Evolutionary conservation across 768 basidiomycete species (phyloP).

Genomic region (Serendipita vermifera): DNA sequence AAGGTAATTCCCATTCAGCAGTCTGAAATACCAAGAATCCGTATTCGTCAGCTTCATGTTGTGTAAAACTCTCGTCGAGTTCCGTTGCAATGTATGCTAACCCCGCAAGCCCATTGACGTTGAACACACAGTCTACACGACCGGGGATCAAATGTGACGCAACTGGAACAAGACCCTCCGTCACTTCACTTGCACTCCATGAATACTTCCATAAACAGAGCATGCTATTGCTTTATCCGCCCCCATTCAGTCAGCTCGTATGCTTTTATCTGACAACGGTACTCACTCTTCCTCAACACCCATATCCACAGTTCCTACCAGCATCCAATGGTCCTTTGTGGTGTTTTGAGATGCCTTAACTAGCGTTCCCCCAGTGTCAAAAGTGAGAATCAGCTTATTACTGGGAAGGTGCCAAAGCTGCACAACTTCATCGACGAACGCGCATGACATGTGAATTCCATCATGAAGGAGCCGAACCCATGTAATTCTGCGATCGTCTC

Average conservation of each 20-base stretch:
- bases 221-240: too few species aligned
- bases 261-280: too few species aligned
- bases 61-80: neutral
- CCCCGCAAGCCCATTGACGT: neutral
- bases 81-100: neutral
- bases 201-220: too few species aligned
- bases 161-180: too few species aligned
- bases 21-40: neutral
- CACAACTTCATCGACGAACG: neutral
- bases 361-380: neutral
- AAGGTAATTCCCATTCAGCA: neutral
- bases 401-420: neutral
- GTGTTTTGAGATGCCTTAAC: neutral
- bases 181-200: too few species aligned
- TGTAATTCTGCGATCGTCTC: neutral
- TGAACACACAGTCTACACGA: neutral
- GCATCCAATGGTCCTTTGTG: neutral
- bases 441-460: neutral
- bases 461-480: conserved; percentile 2
- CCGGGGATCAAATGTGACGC: too few species aligned
- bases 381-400: neutral
- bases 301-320: neutral
- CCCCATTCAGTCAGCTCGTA: too few species aligned
- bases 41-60: neutral
- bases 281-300: too few species aligned